Percentiles rank a stretch among this genome's conserved stretches.
These are phyloP conservation scores for Sporothrix pseudoabietina DNA, from an alignment of 2,329 filamentous ascomycete species.

Conservation along the genomic window DNA sequence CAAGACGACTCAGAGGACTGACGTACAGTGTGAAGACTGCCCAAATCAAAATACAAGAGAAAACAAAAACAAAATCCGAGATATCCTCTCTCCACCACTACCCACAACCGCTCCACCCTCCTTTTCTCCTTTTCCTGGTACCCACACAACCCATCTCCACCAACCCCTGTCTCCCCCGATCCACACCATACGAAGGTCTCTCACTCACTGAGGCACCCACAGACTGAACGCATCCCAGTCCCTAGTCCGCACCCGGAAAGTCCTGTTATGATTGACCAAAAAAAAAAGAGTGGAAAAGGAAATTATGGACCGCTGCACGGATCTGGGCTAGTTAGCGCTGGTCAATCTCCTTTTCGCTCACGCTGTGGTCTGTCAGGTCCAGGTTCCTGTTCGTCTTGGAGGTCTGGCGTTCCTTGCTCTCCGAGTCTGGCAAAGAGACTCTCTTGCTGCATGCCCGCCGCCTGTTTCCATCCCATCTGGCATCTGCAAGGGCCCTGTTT, in stretches of 20 bases:
- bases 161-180: conserved; percentile 17
- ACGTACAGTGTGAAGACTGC: background rate
- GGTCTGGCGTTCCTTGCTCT: conserved; percentile 6
- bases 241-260: conserved; percentile 26
- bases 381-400: conserved; percentile 5
- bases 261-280: conserved; percentile 28
- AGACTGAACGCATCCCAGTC: conserved; percentile 14
- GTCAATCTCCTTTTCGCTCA: conserved; percentile 33
- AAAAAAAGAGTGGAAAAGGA: conserved; percentile 19
- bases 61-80: conserved; percentile 20
- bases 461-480: conserved; percentile 31
- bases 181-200: conserved; percentile 29
- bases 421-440: background rate
- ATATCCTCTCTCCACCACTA: conserved; percentile 7
- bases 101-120: conserved; percentile 3
- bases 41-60: background rate
- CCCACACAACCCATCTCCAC: conserved; percentile 16
- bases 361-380: conserved; percentile 15
- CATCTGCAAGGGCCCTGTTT: conserved; percentile 26
- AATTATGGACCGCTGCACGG: conserved; percentile 32
- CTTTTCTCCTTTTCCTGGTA: conserved; percentile 13
- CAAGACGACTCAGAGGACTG: background rate
- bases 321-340: conserved; percentile 32
- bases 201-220: background rate
- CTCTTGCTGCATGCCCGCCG: background rate